These are phyloP conservation scores for Rosa chinensis DNA, from an alignment of 306 rosid genomes.

Conservation along the genomic window DNA sequence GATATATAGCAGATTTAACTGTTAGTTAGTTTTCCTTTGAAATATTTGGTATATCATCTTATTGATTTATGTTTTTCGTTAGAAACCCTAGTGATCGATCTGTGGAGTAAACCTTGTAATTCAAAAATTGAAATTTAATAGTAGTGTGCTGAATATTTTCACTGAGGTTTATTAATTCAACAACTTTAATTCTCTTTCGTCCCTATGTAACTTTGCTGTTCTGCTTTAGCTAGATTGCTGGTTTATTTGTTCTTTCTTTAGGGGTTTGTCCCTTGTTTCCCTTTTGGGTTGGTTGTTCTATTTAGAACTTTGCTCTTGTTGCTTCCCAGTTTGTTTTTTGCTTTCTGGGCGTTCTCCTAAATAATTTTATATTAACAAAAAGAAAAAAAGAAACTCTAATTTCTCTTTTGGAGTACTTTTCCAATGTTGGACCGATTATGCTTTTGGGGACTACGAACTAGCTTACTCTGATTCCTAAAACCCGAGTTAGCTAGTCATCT, in stretches of 20 bases:
- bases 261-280: background rate
- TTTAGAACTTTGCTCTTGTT: background rate
- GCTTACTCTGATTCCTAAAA: conserved; percentile 11
- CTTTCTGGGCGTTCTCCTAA: background rate
- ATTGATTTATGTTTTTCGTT: background rate
- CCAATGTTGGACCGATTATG: background rate
- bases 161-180: background rate
- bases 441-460: background rate
- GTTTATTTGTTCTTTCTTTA: background rate
- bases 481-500: conserved; percentile 26
- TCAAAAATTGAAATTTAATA: background rate
- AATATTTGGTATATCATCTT: background rate
- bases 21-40: no score
- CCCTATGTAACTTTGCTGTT: background rate
- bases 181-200: background rate
- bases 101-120: background rate
- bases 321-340: background rate
- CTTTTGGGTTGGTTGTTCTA: background rate
- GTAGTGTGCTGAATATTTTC: background rate
- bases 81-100: background rate
- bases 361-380: background rate
- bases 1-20: background rate
- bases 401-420: background rate
- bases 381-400: background rate
- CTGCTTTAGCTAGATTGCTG: background rate